Evolutionary conservation across 2,329 filamentous ascomycete species (phyloP).

Genomic region (Diaporthe citri): DNA sequence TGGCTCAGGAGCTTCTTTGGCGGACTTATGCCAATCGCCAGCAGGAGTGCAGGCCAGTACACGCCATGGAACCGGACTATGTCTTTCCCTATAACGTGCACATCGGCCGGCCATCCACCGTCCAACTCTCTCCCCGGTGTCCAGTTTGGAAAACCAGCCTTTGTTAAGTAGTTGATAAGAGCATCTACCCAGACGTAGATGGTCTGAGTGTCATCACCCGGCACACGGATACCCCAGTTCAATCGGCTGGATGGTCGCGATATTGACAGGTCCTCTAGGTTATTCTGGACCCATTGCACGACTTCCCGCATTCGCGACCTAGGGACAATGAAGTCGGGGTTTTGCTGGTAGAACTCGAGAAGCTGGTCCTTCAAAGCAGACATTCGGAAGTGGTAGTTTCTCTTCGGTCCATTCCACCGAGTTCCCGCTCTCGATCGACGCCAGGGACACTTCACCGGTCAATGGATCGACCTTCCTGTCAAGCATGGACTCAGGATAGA

Average conservation of each 20-base stretch:
- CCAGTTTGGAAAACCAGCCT: constrained; percentile 84
- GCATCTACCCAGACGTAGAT: constrained; percentile 99
- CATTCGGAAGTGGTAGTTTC: constrained; percentile 92
- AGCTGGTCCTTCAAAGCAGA: constrained; percentile 85
- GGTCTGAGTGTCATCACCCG: constrained; percentile 85
- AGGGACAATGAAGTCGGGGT: constrained; percentile 84
- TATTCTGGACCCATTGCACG: constrained; percentile 78
- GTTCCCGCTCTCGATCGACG: constrained; percentile 87
- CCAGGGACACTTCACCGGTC: constrained; percentile 87
- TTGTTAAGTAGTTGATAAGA: constrained; percentile 92
- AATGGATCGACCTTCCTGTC: constrained; percentile 80
- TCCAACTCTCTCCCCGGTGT: constrained; percentile 71
- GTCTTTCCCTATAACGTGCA: constrained; percentile 96
- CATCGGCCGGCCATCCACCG: constrained; percentile 88
- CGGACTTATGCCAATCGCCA: constrained; percentile 84
- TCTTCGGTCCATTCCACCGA: constrained; percentile 96
- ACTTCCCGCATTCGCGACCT: constrained; percentile 81
- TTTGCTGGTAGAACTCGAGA: constrained; percentile 82
- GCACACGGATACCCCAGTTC: constrained; percentile 90
- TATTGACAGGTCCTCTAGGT: constrained; percentile 88
- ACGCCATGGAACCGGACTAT: constrained; percentile 96
- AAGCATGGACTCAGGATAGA: constrained; percentile 84
- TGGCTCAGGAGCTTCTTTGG: constrained; percentile 88
- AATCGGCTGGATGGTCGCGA: constrained; percentile 84
- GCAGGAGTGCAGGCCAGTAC: constrained; percentile 97